Base-by-base conservation (phyloP, 140 eudicot species). In the Stevia rebaudiana region DNA sequence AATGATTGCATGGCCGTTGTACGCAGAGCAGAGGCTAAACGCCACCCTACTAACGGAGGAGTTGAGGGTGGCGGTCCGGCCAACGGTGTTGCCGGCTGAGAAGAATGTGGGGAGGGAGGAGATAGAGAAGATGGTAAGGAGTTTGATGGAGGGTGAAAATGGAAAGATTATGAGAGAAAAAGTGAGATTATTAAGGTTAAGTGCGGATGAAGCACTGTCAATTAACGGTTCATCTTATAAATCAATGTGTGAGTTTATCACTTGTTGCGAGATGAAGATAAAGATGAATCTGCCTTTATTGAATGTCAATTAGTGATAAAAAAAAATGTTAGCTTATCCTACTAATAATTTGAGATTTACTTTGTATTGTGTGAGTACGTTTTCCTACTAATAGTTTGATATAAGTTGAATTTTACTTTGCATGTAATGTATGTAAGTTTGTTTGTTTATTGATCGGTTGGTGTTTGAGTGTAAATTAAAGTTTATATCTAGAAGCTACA, bases 1-100 rank as follows among this genome's bases (percentile, higher is more conserved):
- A 2, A 74, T 86, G 71, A 76, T 86, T 48, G 86, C 79, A 0
- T 87, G 95, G 89, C 94, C 96, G 0, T 74, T 88, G 3, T 88
- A 84, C 23, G 78, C 96, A 0, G 94, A 88, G 76, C 96, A 84
- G 24, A 64, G 74, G 42, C 22, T 75, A 49, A 88, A 84, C 23
- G 85, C 94, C 28, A 61, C 81, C 25, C n/a, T 82, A 28, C 59
- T 88, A n/a, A 35, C 71, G 24, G 89, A 80, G 78, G 84, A 82
- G 69, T 30, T 80, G 3, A 52, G 43, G 6, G 80, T 84, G 63
- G 94, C 90, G 10, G 16, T 84, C 22, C 40, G 94, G 62, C 73
- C 85, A 36, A 22, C 18, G 21, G 78, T 51, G 37, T 6, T 69
- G 40, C 85, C 87, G 10, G 60, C 74, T 8, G 61, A 79, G 63